Evolutionary conservation across 2,329 filamentous ascomycete species (phyloP).

Genomic region (Colletotrichum liaoningense): DNA sequence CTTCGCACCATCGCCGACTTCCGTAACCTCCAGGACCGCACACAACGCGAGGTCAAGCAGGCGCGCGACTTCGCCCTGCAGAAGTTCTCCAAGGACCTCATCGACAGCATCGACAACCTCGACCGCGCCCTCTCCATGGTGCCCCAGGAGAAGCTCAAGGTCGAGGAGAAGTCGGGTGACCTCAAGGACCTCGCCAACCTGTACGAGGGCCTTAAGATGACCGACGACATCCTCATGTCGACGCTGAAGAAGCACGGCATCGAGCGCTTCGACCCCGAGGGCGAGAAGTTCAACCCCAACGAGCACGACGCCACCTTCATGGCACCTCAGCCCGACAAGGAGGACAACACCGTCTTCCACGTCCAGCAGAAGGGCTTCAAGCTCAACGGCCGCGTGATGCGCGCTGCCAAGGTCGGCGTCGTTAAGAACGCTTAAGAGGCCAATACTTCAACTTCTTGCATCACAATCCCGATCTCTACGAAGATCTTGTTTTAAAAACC

Average conservation of each 20-base stretch:
- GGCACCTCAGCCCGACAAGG: conserved; percentile 86
- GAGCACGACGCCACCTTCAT: conserved; percentile 97
- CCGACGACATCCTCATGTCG: conserved; percentile 85
- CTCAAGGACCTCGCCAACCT: conserved; percentile 82
- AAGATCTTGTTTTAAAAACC: not conserved
- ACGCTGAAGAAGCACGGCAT: conserved; percentile 95
- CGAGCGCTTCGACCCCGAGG: conserved; percentile 85
- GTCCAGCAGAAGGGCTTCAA: conserved; percentile 96
- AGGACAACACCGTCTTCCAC: conserved; percentile 90
- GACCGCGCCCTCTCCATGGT: conserved; percentile 90
- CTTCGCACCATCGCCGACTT: conserved; percentile 95
- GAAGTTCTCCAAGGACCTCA: conserved; percentile 92
- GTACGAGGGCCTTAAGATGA: conserved; percentile 95
- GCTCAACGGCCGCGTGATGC: conserved; percentile 88
- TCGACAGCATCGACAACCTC: conserved; percentile 96
- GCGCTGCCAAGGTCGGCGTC: conserved; percentile 95
- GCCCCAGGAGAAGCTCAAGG: conserved; percentile 76
- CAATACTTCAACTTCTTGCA: not conserved
- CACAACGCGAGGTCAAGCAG: conserved; percentile 86
- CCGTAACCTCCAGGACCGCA: conserved; percentile 97
- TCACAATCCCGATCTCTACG: not conserved
- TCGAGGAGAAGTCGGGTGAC: conserved; percentile 58
- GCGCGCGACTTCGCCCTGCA: conserved; percentile 95
- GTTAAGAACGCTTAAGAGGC: conserved; percentile 78
- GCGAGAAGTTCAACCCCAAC: conserved; percentile 95